Base-by-base conservation (phyloP, 768 basidiomycete species). In the Sarcodon sp. region DNA sequence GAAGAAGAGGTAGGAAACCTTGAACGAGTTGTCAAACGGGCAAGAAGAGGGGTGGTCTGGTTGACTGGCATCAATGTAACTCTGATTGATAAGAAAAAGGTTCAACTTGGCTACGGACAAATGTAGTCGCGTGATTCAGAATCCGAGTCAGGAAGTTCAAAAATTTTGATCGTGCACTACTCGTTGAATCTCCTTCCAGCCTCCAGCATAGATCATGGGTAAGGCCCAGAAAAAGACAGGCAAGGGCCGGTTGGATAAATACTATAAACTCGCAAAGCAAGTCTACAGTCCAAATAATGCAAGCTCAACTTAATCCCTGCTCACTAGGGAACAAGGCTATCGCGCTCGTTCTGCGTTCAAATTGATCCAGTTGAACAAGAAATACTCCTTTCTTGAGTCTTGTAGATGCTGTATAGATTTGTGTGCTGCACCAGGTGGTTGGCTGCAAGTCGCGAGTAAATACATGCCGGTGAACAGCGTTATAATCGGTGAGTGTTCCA, bases 271-370 rank as follows among this genome's bases (percentile, higher is more conserved):
- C 61, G 89, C 87, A 67, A 89, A 90, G 87, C 89, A 58, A 16
- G 51, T 47, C 35, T 45, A 35, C 52, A 18, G 16, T 54, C 27
- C 52, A 49, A 33, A 51, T 46, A 50, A 43, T 45, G 35, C 16
- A 47, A 1, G n/a, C 12, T 13, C 35, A 37, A 27, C n/a, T n/a
- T 43, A 51, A 45, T 11, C 4, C 32, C 2, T 47, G 7, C 35
- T 45, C 11, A 50, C 31, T 34, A 98, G 93, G 66, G 94, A 98
- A 70, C 96, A 99, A 71, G 96, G 96, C 52, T 99, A 93, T 64
- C 87, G 96, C 53, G 96, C 96, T 56, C 96, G 96, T 73, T 99
- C 96, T 12, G 96, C 96, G 2, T 94, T 94, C 82, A 99, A 99
- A 67, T 77, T 99, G 50, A 91, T 99, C 50, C 96, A 99, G 65